These are phyloP conservation scores for Micractinium conductrix DNA, from an alignment of 139 green algal genomes.

Conservation along the genomic window DNA sequence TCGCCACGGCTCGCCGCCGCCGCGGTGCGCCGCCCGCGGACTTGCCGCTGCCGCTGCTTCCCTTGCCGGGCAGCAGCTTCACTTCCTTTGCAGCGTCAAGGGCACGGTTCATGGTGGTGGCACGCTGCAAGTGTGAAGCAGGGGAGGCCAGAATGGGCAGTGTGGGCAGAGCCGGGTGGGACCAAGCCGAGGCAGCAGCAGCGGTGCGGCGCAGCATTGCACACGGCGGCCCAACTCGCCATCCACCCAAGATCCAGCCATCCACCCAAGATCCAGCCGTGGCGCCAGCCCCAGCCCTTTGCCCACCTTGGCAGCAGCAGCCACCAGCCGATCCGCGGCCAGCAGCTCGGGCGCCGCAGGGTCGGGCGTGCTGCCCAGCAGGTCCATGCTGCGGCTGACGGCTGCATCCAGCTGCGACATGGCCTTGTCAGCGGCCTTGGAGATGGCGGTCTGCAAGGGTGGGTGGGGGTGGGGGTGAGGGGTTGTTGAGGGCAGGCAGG, in stretches of 20 bases:
- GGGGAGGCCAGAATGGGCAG: no score
- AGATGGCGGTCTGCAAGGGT: slow-evolving; percentile 11
- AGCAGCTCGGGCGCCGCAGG: slow-evolving; percentile 30
- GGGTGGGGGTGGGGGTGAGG: no score
- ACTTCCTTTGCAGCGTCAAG: slow-evolving; percentile 22
- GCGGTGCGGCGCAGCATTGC: no score
- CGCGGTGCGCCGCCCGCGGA: not conserved
- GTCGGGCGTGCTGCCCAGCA: slow-evolving; percentile 19
- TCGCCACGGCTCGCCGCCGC: not conserved
- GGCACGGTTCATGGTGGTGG: slow-evolving; percentile 37
- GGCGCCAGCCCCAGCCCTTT: no score
- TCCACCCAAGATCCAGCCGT: no score
- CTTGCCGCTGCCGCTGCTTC: not conserved
- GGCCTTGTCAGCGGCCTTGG: slow-evolving; percentile 15
- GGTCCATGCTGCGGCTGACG: slow-evolving; percentile 22
- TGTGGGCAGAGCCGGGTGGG: no score
- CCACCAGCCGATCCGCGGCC: slow-evolving; percentile 42
- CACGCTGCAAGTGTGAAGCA: no score
- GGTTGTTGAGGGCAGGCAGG: no score
- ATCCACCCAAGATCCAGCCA: no score
- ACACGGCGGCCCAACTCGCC: no score
- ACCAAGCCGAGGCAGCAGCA: no score
- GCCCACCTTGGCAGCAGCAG: slow-evolving; percentile 32
- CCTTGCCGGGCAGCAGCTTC: slow-evolving; percentile 14
- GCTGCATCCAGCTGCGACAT: slow-evolving; percentile 41